A percentile compares a stretch with the other conserved stretches of the same genome.
Conservation (phyloP, 1,139 yeast genomes). For the Candida sanyaensis region DNA sequence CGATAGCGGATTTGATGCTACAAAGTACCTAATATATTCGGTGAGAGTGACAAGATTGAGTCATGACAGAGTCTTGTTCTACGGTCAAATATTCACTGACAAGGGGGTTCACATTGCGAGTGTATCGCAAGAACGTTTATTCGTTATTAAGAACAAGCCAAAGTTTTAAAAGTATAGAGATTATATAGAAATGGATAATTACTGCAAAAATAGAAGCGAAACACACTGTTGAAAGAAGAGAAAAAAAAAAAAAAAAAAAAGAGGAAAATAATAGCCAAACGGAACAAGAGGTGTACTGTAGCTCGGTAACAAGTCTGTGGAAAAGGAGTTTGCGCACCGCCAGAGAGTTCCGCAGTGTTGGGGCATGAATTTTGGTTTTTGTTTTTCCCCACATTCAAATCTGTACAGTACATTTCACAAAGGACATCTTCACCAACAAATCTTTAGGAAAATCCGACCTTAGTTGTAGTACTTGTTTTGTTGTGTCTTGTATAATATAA, state of each 20-base stretch:
- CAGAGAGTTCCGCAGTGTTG: neutral
- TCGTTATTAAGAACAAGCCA: conserved; percentile 22
- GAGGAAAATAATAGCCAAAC: too few species aligned
- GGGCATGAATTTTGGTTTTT: neutral
- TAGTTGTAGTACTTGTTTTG: too few species aligned
- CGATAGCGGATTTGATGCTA: conserved; percentile 45
- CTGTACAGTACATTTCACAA: neutral
- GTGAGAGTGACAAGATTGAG: conserved; percentile 36
- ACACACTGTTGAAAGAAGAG: too few species aligned
- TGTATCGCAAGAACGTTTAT: conserved; percentile 46
- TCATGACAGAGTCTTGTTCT: conserved; percentile 41
- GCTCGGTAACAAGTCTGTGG: neutral
- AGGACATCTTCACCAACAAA: too few species aligned
- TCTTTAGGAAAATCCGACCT: too few species aligned
- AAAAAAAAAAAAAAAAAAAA: neutral
- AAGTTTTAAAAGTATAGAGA: neutral
- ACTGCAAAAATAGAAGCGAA: neutral
- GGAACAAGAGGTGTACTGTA: neutral
- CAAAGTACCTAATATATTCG: conserved; percentile 38
- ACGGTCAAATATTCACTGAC: conserved; percentile 35
- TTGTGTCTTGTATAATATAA: too few species aligned
- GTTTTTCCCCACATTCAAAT: conserved; percentile 1
- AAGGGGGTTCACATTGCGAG: conserved; percentile 39
- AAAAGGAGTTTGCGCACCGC: neutral
- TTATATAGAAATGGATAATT: neutral